Conservation (phyloP, 2,329 filamentous ascomycete genomes). For the Dactylella cylindrospora region DNA sequence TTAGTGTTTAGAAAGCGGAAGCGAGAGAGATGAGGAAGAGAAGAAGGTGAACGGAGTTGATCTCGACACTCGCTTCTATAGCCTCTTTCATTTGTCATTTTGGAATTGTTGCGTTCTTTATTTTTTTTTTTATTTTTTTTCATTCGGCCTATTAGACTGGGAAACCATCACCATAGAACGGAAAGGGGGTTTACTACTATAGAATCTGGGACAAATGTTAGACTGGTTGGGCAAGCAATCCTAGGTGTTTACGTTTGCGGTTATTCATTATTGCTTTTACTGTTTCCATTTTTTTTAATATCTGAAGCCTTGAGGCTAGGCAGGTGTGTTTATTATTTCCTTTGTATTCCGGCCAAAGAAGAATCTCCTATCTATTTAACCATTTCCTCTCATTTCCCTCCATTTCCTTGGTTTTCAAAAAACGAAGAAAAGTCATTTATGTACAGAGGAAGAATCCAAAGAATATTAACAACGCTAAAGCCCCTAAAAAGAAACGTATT, state of each 20-base stretch:
- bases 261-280: too few relatives aligned
- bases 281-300: conserved; percentile 8
- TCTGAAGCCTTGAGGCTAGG: too few relatives aligned
- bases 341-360: neutral
- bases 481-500: too few relatives aligned
- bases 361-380: conserved; percentile 5
- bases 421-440: too few relatives aligned
- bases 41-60: neutral
- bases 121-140: conserved; percentile 9
- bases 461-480: too few relatives aligned
- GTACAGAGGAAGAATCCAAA: too few relatives aligned
- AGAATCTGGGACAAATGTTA: conserved; percentile 39
- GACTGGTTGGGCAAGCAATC: conserved; percentile 32
- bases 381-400: neutral
- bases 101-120: neutral
- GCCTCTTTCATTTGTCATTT: neutral
- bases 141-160: conserved; percentile 20
- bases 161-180: conserved; percentile 25
- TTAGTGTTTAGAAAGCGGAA: neutral
- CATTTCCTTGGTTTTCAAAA: neutral
- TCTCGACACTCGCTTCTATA: too few relatives aligned
- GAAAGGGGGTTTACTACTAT: conserved; percentile 22
- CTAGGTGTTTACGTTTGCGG: conserved; percentile 16
- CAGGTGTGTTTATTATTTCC: neutral
- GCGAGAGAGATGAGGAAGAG: neutral